phyloP scores from a whole-genome alignment of 495 filamentous ascomycete species.

The Penicillium arizonense region DNA sequence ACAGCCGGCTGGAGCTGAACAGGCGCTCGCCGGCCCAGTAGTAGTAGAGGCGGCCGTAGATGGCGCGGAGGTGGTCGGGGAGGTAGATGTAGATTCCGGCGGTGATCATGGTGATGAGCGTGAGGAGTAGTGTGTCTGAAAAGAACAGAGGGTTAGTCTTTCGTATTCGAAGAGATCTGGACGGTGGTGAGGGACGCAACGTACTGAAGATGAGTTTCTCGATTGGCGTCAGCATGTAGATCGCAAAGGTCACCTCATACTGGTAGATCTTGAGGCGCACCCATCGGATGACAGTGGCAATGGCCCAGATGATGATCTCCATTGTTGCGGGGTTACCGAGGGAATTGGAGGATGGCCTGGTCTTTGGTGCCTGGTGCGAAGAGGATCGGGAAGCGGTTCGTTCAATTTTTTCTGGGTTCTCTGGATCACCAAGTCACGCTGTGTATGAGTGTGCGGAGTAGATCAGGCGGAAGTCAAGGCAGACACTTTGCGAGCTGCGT shows the following conservation, averaged over 20 bases:
- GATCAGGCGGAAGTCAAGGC: background rate
- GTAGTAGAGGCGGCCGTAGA: slow-evolving; percentile 84
- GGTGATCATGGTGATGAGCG: slow-evolving; percentile 78
- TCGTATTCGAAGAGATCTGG: background rate
- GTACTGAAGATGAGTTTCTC: slow-evolving; percentile 86
- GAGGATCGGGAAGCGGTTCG: background rate
- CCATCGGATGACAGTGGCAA: slow-evolving; percentile 55
- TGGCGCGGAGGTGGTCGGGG: slow-evolving; percentile 77
- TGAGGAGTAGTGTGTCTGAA: slow-evolving; percentile 85
- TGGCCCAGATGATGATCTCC: slow-evolving; percentile 35
- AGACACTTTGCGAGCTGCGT: background rate
- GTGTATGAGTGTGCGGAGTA: background rate
- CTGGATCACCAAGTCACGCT: background rate
- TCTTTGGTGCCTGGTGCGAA: background rate
- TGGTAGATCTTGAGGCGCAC: slow-evolving; percentile 80
- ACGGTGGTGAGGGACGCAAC: slow-evolving; percentile 19
- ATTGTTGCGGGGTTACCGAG: slow-evolving; percentile 15
- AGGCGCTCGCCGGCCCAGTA: slow-evolving; percentile 78
- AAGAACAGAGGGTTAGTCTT: background rate
- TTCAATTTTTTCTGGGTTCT: background rate
- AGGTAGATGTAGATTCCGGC: slow-evolving; percentile 88
- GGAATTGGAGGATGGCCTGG: background rate
- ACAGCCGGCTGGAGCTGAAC: slow-evolving; percentile 37
- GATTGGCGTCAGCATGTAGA: slow-evolving; percentile 83
- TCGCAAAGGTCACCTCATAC: slow-evolving; percentile 79